Conservation (phyloP, 1,139 yeast species). For the Debaryomycetaceae sp. region DNA sequence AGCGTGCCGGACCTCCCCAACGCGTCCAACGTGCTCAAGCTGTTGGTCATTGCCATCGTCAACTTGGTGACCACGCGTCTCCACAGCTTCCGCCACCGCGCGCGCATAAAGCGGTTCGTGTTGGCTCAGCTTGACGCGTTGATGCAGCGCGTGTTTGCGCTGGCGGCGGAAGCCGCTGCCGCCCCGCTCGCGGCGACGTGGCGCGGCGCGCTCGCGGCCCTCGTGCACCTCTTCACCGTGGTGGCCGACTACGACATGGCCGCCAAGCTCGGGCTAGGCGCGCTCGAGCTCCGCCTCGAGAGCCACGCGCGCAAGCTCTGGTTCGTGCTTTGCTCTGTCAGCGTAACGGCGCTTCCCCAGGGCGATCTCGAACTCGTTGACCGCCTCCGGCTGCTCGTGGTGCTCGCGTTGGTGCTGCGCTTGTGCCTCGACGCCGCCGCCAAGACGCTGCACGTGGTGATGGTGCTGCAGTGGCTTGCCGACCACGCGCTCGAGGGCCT, state of each 20-base stretch:
- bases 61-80: conserved; percentile 27
- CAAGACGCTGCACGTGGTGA: conserved; percentile 23
- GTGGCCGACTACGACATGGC: conserved; percentile 35
- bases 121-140: conserved; percentile 13
- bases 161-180: background rate
- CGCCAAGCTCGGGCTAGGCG: conserved; percentile 24
- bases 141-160: conserved; percentile 11
- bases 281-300: conserved; percentile 28
- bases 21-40: conserved; percentile 18
- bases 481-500: conserved; percentile 18
- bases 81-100: conserved; percentile 24
- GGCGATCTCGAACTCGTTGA: conserved; percentile 13
- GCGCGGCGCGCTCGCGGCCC: conserved; percentile 11
- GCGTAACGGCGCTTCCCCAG: conserved; percentile 2
- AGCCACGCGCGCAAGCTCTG: conserved; percentile 30
- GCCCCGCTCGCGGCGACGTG: no score
- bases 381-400: conserved; percentile 26
- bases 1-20: conserved; percentile 7
- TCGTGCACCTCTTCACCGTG: conserved; percentile 31
- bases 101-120: conserved; percentile 15
- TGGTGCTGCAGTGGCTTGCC: conserved; percentile 29
- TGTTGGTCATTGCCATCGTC: conserved; percentile 28
- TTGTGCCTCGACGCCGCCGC: no score
- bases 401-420: conserved; percentile 29
- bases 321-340: conserved; percentile 22